phyloP scores from a whole-genome alignment of 2,329 filamentous ascomycete species.

The Thelonectria olida region DNA sequence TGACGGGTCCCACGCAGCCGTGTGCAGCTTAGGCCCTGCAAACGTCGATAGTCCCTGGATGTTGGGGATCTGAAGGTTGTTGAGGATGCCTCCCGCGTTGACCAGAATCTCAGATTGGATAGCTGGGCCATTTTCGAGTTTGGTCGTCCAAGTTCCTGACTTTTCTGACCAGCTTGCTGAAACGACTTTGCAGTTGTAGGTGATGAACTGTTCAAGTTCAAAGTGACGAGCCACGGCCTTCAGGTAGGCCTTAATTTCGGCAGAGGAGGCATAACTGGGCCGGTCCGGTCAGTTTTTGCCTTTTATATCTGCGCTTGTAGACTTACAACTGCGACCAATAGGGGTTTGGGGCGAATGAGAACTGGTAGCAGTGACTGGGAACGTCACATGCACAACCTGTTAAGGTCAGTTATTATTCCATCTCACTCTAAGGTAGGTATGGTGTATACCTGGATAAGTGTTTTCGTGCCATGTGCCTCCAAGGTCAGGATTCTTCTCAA shows the following conservation, averaged over 20 bases:
- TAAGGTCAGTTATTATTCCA: not conserved
- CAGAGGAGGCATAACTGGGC: constrained; percentile 46
- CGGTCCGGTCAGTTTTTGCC: not conserved
- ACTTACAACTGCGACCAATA: constrained; percentile 48
- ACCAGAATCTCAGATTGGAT: constrained; percentile 28
- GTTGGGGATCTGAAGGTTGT: constrained; percentile 55
- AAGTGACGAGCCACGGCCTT: constrained; percentile 49
- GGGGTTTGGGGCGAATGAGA: constrained; percentile 52
- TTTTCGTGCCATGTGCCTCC: constrained; percentile 59
- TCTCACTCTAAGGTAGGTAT: constrained; percentile 5
- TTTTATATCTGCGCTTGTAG: too few relatives aligned
- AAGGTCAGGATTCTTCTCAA: constrained; percentile 55
- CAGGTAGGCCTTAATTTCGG: constrained; percentile 51
- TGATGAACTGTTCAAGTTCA: constrained; percentile 43
- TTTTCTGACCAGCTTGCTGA: constrained; percentile 48
- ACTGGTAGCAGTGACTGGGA: constrained; percentile 54
- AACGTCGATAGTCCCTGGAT: constrained; percentile 58
- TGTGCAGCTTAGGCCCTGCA: constrained; percentile 55
- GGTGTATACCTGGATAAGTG: constrained; percentile 26
- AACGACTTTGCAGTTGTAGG: constrained; percentile 24
- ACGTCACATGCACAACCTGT: constrained; percentile 53
- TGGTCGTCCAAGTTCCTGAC: constrained; percentile 45
- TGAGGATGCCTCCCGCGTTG: constrained; percentile 33
- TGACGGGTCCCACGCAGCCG: constrained; percentile 55
- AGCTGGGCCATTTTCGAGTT: constrained; percentile 23